Evolutionary conservation across 2,329 filamentous ascomycete species (phyloP).

Genomic region (Colletotrichum lindemuthianum): DNA sequence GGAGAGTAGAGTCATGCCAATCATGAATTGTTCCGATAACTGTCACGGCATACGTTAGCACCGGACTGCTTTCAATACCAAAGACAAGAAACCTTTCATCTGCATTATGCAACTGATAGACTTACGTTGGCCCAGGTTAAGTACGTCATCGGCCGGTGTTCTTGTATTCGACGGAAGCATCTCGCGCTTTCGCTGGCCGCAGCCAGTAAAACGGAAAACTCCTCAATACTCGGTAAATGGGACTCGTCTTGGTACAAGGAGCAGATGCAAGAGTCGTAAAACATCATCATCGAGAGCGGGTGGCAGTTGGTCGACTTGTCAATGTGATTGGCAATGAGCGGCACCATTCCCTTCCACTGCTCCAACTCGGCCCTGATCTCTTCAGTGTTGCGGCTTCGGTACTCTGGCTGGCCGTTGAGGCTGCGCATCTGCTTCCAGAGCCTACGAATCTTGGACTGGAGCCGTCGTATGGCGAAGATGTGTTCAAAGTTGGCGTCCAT

Average conservation of each 20-base stretch:
- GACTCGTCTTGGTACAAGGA: conserved; percentile 7
- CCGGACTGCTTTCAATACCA: neutral
- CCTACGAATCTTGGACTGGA: conserved; percentile 1
- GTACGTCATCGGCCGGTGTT: conserved; percentile 10
- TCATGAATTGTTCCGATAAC: conserved; percentile 3
- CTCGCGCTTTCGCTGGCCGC: conserved; percentile 10
- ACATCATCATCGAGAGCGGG: conserved; percentile 17
- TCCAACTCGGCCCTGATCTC: conserved; percentile 15
- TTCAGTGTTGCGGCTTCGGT: neutral
- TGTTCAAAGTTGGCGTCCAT: conserved; percentile 9
- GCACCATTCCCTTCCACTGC: conserved; percentile 16
- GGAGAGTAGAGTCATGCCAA: conserved; percentile 4
- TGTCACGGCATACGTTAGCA: neutral
- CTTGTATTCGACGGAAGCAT: conserved; percentile 12
- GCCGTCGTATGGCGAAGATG: conserved; percentile 1
- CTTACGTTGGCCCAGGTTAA: conserved; percentile 1
- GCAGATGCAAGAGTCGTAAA: conserved; percentile 9
- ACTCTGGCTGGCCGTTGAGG: neutral
- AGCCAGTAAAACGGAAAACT: neutral
- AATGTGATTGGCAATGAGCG: conserved; percentile 4
- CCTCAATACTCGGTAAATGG: neutral
- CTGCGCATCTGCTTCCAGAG: neutral
- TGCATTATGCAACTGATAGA: neutral
- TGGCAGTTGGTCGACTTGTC: conserved; percentile 17
- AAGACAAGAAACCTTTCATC: neutral